Evolutionary conservation across 2,329 filamentous ascomycete genomes (phyloP).

Genomic region (Phialophora tarda): DNA sequence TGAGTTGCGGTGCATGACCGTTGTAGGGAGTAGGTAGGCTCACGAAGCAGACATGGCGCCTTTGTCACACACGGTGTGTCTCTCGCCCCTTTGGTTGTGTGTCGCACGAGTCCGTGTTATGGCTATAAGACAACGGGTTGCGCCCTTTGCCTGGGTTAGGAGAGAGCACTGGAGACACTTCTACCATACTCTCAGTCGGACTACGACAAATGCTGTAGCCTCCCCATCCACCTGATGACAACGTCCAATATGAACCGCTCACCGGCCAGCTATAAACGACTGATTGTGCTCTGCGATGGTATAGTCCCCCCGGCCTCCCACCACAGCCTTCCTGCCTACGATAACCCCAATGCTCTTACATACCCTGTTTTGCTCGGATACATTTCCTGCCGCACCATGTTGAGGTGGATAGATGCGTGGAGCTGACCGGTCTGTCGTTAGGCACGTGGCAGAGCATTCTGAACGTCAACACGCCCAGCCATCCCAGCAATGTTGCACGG

Average conservation of each 20-base stretch:
- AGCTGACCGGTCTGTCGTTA: conserved; percentile 12
- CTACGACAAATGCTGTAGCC: background rate
- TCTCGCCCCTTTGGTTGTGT: background rate
- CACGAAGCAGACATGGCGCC: background rate
- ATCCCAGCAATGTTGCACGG: conserved; percentile 44
- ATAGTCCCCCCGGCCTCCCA: background rate
- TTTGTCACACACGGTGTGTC: background rate
- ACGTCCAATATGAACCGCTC: conserved; percentile 17
- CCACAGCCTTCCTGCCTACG: background rate
- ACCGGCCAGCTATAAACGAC: conserved; percentile 38
- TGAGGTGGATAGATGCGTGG: no score
- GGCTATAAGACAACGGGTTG: background rate
- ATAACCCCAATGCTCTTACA: background rate
- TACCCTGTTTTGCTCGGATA: background rate
- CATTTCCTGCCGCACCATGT: background rate
- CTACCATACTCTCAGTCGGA: background rate
- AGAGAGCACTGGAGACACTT: background rate
- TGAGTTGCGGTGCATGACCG: conserved; percentile 5
- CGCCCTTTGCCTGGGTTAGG: no score
- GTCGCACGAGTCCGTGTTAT: background rate
- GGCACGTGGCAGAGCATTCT: conserved; percentile 44
- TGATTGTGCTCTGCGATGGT: conserved; percentile 46
- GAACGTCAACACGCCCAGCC: conserved; percentile 38
- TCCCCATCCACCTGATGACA: background rate
- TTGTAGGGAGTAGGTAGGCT: background rate